Conservation (phyloP, 257 asterid species). For the Fraxinus excelsior region DNA sequence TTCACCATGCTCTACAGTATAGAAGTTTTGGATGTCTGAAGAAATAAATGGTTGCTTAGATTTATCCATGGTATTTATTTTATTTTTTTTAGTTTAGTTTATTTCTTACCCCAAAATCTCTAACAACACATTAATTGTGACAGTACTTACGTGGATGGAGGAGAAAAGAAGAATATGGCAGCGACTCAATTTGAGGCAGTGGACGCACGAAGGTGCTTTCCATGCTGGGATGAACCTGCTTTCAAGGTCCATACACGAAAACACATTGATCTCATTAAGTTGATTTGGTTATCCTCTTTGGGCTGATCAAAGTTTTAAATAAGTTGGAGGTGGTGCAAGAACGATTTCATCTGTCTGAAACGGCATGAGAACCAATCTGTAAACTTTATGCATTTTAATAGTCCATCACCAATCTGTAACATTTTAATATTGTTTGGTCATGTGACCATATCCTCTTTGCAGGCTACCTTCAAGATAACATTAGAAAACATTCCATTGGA, state of each 20-base stretch:
- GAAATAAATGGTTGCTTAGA: too few relatives aligned
- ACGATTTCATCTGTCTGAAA: neutral
- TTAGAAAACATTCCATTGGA: conserved; percentile 41
- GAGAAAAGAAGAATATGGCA: conserved; percentile 43
- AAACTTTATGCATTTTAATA: neutral
- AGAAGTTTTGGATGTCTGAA: too few relatives aligned
- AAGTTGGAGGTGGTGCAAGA: neutral
- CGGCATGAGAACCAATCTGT: neutral
- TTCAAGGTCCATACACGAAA: conserved; percentile 25
- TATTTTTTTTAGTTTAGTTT: too few relatives aligned
- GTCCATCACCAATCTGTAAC: too few relatives aligned
- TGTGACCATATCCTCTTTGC: conserved; percentile 7
- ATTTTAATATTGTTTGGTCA: too few relatives aligned
- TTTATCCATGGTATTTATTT: too few relatives aligned
- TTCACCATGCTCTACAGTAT: too few relatives aligned
- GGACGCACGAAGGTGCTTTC: conserved; percentile 46
- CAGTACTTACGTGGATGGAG: conserved; percentile 42
- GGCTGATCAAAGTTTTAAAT: neutral
- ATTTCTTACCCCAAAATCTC: too few relatives aligned
- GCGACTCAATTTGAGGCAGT: conserved; percentile 48
- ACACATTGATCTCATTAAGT: neutral
- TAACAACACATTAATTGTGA: neutral
- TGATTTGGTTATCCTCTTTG: neutral
- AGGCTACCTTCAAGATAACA: conserved; percentile 47
- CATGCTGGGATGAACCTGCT: conserved; percentile 58